These are phyloP conservation scores for Neurospora sp. DNA, from an alignment of 2,329 filamentous ascomycete species.

Conservation along the genomic window DNA sequence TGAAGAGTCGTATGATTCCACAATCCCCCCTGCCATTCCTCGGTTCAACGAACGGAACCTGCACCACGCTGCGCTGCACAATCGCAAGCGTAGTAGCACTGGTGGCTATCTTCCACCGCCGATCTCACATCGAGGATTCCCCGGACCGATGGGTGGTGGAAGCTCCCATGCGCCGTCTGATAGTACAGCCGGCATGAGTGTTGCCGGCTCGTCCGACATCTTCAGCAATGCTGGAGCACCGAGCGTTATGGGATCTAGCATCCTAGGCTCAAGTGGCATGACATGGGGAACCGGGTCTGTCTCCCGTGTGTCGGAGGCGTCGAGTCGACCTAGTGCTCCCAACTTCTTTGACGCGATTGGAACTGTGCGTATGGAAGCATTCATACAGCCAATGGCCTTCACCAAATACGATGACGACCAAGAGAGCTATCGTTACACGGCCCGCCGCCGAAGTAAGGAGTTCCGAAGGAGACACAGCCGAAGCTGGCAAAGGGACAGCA, in stretches of 20 bases:
- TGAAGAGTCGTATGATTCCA: slow-evolving; percentile 47
- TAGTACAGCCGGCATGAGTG: slow-evolving; percentile 45
- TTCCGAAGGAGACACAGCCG: slow-evolving; percentile 41
- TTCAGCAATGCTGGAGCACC: slow-evolving; percentile 19
- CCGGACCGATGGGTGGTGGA: slow-evolving; percentile 38
- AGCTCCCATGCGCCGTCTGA: slow-evolving; percentile 38
- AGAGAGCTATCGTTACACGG: slow-evolving; percentile 38
- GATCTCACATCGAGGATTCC: slow-evolving; percentile 70
- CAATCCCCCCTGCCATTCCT: slow-evolving; percentile 62
- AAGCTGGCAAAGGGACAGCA: slow-evolving; percentile 43
- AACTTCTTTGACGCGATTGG: slow-evolving; percentile 83
- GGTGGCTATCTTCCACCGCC: slow-evolving; percentile 63
- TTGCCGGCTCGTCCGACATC: slow-evolving; percentile 24
- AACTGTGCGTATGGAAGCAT: slow-evolving; percentile 94
- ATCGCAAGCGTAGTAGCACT: slow-evolving; percentile 82
- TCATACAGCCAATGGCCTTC: slow-evolving; percentile 59
- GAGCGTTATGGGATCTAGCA: slow-evolving; percentile 4
- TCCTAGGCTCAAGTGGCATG: slow-evolving; percentile 9
- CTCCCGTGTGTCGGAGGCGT: slow-evolving; percentile 43
- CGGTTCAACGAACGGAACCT: slow-evolving; percentile 53
- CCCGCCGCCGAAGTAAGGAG: slow-evolving; percentile 46
- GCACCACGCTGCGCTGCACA: slow-evolving; percentile 45
- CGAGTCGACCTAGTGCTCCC: slow-evolving; percentile 31
- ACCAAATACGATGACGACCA: slow-evolving; percentile 38
- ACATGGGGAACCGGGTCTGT: slow-evolving; percentile 30